Evolutionary conservation across 2,329 filamentous ascomycete species (phyloP).

Genomic region (Nemania abortiva): DNA sequence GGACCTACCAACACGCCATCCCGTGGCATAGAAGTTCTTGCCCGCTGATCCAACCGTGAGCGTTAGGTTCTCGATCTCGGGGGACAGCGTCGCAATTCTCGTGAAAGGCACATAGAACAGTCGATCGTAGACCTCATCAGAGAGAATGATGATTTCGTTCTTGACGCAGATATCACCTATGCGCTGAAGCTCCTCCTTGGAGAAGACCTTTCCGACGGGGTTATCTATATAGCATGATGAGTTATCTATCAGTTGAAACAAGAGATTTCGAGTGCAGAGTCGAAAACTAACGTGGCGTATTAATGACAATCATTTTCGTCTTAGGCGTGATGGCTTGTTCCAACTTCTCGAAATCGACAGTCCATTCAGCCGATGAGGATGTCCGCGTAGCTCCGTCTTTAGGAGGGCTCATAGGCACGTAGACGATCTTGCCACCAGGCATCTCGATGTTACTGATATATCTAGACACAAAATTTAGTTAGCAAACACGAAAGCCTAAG

Average conservation of each 20-base stretch:
- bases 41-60: conserved; percentile 95
- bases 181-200: conserved; percentile 80
- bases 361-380: conserved; percentile 89
- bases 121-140: conserved; percentile 93
- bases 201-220: conserved; percentile 96
- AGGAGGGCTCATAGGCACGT: conserved; percentile 94
- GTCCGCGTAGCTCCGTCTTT: conserved; percentile 81
- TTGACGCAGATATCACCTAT: conserved; percentile 93
- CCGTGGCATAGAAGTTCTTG: conserved; percentile 98
- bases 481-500: neutral
- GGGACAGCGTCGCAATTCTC: conserved; percentile 88
- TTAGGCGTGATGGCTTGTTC: conserved; percentile 83
- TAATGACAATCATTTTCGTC: conserved; percentile 96
- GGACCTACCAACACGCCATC: conserved; percentile 82
- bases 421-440: conserved; percentile 93
- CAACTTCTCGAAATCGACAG: conserved; percentile 84
- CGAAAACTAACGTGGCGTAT: conserved; percentile 69
- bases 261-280: neutral
- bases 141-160: conserved; percentile 92
- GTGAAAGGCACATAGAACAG: conserved; percentile 97
- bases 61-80: conserved; percentile 88
- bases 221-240: conserved; percentile 71
- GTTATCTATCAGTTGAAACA: conserved; percentile 28
- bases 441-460: conserved; percentile 99
- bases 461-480: conserved; percentile 52